Base-by-base conservation (phyloP, 805 yeast genomes). In the Starmerella tilneyi region DNA sequence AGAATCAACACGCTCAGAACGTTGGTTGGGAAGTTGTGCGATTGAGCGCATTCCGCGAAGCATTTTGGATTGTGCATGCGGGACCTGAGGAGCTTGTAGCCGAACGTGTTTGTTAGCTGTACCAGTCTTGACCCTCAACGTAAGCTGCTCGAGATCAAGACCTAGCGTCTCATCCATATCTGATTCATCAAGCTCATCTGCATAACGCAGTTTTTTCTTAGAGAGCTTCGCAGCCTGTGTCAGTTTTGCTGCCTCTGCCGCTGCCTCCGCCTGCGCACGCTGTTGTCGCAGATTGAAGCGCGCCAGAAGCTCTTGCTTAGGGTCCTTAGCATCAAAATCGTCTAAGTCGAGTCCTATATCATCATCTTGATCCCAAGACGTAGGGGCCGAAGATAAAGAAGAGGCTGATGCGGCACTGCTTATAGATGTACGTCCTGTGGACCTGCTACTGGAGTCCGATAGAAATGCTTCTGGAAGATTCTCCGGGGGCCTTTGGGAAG, bases 21-120 rank as follows among this genome's bases (percentile, higher is more conserved):
- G 33, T 17, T 47, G 41, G n/a, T 46, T 43, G 16, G 52, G 56
- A 21, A 53, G 38, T 31, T 53, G 56, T 3, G 57, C 57, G 23
- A 49, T 52, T 11, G 57, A 55, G 22, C 52, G 52, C 46, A 54
- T 50, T 12, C 57, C 56, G 1, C 54, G 23, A 15, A 47, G 41
- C 44, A 45, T 44, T 20, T 45, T 38, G 3, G 53, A 46, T 11
- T 35, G 56, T 8, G 36, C 26, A 15, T 46, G 27, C 9, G 15
- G 49, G 29, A 26, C 42, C 23, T 26, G 43, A 2, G 27, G 31
- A 11, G 54, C 41, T 12, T 53, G 53, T 23, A 52, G 42, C 34
- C 50, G 51, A 38, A 56, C 46, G 33, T 56, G 54, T 20, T 47
- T 40, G 45, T 55, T 52, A 12, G 49, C 50, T 1, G 56, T 44